Base-by-base conservation (phyloP, 805 yeast species). In the Ogataea philodendri region DNA sequence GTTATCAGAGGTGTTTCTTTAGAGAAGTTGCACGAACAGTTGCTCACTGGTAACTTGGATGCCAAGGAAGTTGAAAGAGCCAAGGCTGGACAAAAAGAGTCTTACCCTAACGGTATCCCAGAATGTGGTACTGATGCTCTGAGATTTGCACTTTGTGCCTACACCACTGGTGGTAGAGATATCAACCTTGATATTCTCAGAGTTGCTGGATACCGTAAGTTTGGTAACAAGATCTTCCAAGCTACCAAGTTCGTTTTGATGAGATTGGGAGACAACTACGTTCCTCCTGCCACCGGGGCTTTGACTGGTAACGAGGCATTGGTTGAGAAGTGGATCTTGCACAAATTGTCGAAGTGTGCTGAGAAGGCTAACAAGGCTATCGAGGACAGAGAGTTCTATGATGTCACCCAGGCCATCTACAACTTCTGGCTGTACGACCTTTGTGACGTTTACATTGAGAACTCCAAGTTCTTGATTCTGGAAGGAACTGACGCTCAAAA, bases 101-200 rank as follows among this genome's bases (percentile, higher is more conserved):
- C 95, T 9, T 90, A 88, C 72, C 98, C 98, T 48, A 80, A 81
- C 52, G 98, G 98, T 70, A 89, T 90, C 51, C 97, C 97, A 39
- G 96, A 93, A 70, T 93, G 98, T 76, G 98, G 98, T 71, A 89
- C 97, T 32, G 98, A 93, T 66, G 98, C 98, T 28, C 70, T 93
- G 69, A 81, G 98, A 70, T 93, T 93, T 61, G 97, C 98, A 24
- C 76, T 90, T 49, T 93, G 97, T 76, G 96, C 97, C 35, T 93
- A 90, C 72, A 84, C 96, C 35, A 90, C 97, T 31, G 98, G 98
- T 69, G 97, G 97, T 54, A 81, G 97, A 68, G 98, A 93, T 58
- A 93, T 93, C 63, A 93, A 93, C 69, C 74, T 93, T 61, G 97
- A 93, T 61, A 88, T 93, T 52, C 70, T 87, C 62, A 84, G 97